phyloP scores from a whole-genome alignment of 2,329 filamentous ascomycete species.

The Stemphylium lycopersici region DNA sequence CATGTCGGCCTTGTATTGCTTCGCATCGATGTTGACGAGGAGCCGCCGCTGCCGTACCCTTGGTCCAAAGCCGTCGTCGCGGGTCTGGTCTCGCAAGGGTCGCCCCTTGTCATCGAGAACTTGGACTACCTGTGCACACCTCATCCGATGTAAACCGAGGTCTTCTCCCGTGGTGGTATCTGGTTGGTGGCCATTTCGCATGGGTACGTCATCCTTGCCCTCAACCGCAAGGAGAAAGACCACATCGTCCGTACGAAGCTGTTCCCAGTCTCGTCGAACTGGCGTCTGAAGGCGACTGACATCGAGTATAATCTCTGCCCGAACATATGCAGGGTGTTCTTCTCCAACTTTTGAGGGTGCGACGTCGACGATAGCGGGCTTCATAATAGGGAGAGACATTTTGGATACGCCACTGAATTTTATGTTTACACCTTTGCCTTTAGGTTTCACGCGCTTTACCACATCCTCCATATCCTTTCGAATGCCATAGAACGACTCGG shows the following conservation, averaged over 20 bases:
- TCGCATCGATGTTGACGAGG: slow-evolving; percentile 80
- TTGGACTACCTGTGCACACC: slow-evolving; percentile 84
- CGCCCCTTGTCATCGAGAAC: slow-evolving; percentile 85
- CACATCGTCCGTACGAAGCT: slow-evolving; percentile 82
- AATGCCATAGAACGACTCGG: slow-evolving; percentile 92
- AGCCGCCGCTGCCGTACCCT: slow-evolving; percentile 70
- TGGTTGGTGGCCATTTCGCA: slow-evolving; percentile 61
- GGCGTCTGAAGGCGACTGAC: slow-evolving; percentile 78
- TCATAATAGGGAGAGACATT: slow-evolving; percentile 88
- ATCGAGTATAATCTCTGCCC: slow-evolving; percentile 85
- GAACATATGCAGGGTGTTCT: slow-evolving; percentile 79
- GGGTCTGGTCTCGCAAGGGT: slow-evolving; percentile 68
- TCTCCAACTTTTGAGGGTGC: slow-evolving; percentile 83
- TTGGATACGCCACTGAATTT: slow-evolving; percentile 84
- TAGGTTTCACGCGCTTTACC: slow-evolving; percentile 77
- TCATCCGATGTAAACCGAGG: slow-evolving; percentile 71
- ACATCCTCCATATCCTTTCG: slow-evolving; percentile 87
- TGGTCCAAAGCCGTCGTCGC: slow-evolving; percentile 66
- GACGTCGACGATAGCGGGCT: slow-evolving; percentile 85
- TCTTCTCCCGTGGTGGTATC: slow-evolving; percentile 61
- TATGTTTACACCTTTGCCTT: slow-evolving; percentile 67
- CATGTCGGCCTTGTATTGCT: slow-evolving; percentile 77
- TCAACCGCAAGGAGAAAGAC: slow-evolving; percentile 85
- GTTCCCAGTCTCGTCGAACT: slow-evolving; percentile 87
- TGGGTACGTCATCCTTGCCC: slow-evolving; percentile 59